Base-by-base conservation (phyloP, 2,329 filamentous ascomycete species). In the Scleromitrula shiraiana region DNA sequence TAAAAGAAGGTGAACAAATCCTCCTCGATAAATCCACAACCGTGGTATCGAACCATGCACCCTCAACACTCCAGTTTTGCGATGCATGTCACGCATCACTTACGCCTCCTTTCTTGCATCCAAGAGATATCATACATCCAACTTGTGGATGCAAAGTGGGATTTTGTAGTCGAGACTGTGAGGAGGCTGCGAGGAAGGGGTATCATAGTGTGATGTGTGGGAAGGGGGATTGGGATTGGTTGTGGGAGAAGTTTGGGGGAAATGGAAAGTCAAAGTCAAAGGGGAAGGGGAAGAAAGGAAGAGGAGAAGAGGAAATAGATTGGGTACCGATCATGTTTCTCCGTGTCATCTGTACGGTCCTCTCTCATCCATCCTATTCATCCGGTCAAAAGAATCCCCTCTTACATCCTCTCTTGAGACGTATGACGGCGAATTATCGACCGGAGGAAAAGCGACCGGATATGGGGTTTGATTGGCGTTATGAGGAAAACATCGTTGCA, bases 121-220 rank as follows among this genome's bases (percentile, higher is more conserved):
- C 50, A 1, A 4, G 17, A 1, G 33, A 50, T 0, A 43, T 53
- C 7, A 10, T 50, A 8, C 29, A 17, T 9, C 51, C 54, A 17
- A 32, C 15, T 10, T 62, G 59, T 44, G 61, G 60, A 36, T 45
- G 50, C 7, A 15, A 39, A 2, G 51, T 57, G 2, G 54, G 50
- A 2, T 63, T 51, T 20, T 63, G 61, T 45, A 56, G 54, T n/a
- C 24, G 36, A 10, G 35, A 36, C 1, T 63, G 61, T 39, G 41
- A 54, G 10, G 39, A 54, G 12, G 40, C 22, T 3, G 59, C 59
- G 1, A 40, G 49, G 4, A 41, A 32, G 2, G 48, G 52, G n/a
- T 59, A 61, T 41, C 61, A 63, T 39, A 50, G 32, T 15, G 19
- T 59, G 0, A 42, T 59, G 3, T 63, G 61, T 32, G 53, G 56